phyloP scores from a whole-genome alignment of 441 rosid species.

The Populus hybrid region DNA sequence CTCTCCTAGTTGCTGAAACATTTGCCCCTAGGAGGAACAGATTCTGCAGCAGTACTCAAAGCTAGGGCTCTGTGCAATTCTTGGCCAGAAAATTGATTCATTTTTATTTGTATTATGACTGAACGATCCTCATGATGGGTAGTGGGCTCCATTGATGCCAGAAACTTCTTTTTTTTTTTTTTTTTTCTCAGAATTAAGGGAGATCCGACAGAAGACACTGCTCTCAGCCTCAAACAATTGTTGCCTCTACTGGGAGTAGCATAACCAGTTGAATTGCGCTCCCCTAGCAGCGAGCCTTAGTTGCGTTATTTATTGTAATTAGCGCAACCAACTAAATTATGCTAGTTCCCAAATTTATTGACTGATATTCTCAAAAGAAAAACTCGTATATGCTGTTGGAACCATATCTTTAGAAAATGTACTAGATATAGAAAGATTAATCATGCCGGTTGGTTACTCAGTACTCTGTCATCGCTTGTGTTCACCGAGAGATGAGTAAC shows the following conservation, averaged over 20 bases:
- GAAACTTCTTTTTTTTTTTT: neutral
- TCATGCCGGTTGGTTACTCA: neutral
- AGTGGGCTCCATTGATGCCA: neutral
- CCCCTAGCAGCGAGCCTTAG: neutral
- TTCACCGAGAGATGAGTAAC: too few relatives aligned
- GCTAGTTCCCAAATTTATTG: neutral
- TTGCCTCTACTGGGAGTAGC: neutral
- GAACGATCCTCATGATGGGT: neutral
- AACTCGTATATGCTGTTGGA: neutral
- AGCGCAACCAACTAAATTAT: neutral
- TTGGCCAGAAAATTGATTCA: neutral
- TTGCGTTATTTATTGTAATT: neutral
- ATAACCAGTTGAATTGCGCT: neutral
- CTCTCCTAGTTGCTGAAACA: conserved; percentile 80
- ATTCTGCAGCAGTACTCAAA: neutral
- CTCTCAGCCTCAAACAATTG: neutral
- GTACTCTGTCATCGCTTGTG: too few relatives aligned
- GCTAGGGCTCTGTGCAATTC: neutral
- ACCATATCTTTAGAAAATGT: neutral
- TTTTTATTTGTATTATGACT: neutral
- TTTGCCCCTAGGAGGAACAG: conserved; percentile 53
- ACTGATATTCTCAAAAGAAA: neutral
- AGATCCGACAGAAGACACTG: neutral
- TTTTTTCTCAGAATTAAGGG: neutral
- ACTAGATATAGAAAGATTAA: neutral